Base-by-base conservation (phyloP, 805 yeast species). In the Nematodospora valgi region DNA sequence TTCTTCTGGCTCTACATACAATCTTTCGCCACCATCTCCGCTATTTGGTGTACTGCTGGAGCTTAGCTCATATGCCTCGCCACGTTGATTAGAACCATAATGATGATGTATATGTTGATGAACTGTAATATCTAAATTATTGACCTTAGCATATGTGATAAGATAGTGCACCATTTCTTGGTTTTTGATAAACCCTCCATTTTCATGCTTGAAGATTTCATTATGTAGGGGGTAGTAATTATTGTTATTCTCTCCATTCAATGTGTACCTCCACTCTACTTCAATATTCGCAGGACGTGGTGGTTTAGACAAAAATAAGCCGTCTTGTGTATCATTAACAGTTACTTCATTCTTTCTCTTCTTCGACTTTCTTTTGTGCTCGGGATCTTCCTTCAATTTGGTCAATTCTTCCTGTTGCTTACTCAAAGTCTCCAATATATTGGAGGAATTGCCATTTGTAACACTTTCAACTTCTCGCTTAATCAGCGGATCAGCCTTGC, bases 31-130 rank as follows among this genome's bases (percentile, higher is more conserved):
- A n/a, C n/a, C n/a, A n/a, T n/a, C n/a, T n/a, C n/a, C 11, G 6
- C 30, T 30, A 15, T 18, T 15, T 24, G 28, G 39, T 5, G 40
- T 23, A n/a, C 32, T 30, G 4, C 25, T 29, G 24, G 18, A 20
- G 13, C 33, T 34, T n/a, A 7, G 7, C 7, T 26, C 29, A 10
- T 14, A 8, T 26, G 29, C 7, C 11, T 28, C 33, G 6, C 30
- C 30, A 20, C 20, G 30, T 32, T 32, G 23, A 21, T 21, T 21
- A 8, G 23, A 7, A 8, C 23, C 29, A 56, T 82, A 81, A 57
- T 84, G 88, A 52, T 86, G 86, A 56, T 85, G 91, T 30, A 83
- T 79, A 56, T 86, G 95, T 54, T 87, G 95, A 58, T 87, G 95
- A 14, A 87, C 74, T 4, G 87, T 80, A 10, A 87, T 68, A 29